Evolutionary conservation across 768 basidiomycete species (phyloP).

Genomic region (Hypsizygus marmoreus): DNA sequence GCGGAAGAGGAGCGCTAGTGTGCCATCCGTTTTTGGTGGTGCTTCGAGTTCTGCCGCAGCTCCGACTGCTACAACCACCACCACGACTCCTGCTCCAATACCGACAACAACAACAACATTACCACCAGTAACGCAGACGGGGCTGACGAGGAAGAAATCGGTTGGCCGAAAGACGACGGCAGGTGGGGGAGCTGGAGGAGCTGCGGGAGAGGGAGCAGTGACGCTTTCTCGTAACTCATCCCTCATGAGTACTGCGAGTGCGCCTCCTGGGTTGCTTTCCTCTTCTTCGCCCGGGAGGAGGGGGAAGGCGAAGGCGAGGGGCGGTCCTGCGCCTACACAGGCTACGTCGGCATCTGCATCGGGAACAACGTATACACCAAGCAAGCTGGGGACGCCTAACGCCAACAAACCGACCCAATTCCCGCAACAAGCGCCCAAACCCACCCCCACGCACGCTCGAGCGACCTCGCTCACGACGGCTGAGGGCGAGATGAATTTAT

Average conservation of each 20-base stretch:
- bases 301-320: slow-evolving; percentile 20
- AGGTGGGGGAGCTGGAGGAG: neutral
- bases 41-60: neutral
- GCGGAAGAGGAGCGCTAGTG: slow-evolving; percentile 20
- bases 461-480: neutral
- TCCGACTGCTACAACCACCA: neutral
- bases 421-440: no score
- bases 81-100: neutral
- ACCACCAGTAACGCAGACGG: neutral
- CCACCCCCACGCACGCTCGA: no score
- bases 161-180: slow-evolving; percentile 6
- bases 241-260: slow-evolving; percentile 31
- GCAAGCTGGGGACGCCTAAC: no score
- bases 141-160: no score
- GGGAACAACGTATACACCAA: no score
- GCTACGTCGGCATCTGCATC: no score
- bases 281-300: no score
- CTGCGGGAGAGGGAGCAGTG: neutral
- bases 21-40: slow-evolving; percentile 9
- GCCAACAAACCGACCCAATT: no score
- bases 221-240: slow-evolving; percentile 32
- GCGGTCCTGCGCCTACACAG: no score
- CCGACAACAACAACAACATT: neutral
- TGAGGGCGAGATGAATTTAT: slow-evolving; percentile 42
- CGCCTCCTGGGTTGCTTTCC: no score